A percentile compares a stretch with the other conserved stretches of the same genome.
phyloP scores from a whole-genome alignment of 2,329 filamentous ascomycete species.

The Ophiostoma sp. region DNA sequence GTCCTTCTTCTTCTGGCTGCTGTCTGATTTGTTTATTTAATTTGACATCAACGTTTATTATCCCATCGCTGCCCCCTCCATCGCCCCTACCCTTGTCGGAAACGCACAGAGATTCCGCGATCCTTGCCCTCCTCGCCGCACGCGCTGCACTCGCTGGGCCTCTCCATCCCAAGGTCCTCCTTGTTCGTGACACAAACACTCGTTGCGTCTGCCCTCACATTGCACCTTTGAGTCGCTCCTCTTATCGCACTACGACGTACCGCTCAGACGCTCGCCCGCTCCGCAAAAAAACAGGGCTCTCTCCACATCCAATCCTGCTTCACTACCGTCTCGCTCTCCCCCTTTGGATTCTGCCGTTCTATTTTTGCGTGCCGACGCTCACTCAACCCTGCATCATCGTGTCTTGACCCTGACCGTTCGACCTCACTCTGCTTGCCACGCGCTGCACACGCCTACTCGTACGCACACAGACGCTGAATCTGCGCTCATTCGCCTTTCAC shows the following conservation, averaged over 20 bases:
- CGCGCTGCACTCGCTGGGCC: not conserved
- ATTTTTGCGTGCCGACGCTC: conserved; percentile 1
- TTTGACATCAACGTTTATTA: not conserved
- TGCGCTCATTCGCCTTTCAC: not conserved
- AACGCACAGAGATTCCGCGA: conserved; percentile 2
- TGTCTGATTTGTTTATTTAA: not conserved
- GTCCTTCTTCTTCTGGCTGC: not conserved
- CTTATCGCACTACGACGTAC: not conserved
- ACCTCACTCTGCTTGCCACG: not conserved
- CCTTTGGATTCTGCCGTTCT: not conserved
- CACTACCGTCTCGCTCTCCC: not conserved
- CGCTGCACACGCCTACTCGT: not conserved
- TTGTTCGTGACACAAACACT: not conserved
- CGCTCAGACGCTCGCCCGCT: conserved; percentile 3
- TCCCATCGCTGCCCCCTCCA: not conserved
- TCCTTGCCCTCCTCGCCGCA: not conserved
- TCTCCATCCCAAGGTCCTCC: not conserved
- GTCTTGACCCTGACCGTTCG: not conserved
- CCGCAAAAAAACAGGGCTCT: conserved; percentile 12
- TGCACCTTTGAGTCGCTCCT: not conserved
- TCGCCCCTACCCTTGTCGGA: conserved; percentile 3
- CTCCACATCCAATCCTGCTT: conserved; percentile 12
- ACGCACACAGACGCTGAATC: not conserved
- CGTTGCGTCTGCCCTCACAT: too few species aligned
- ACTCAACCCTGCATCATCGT: conserved; percentile 10